Base-by-base conservation (phyloP, 2,329 filamentous ascomycete species). In the Colletotrichum salicis region DNA sequence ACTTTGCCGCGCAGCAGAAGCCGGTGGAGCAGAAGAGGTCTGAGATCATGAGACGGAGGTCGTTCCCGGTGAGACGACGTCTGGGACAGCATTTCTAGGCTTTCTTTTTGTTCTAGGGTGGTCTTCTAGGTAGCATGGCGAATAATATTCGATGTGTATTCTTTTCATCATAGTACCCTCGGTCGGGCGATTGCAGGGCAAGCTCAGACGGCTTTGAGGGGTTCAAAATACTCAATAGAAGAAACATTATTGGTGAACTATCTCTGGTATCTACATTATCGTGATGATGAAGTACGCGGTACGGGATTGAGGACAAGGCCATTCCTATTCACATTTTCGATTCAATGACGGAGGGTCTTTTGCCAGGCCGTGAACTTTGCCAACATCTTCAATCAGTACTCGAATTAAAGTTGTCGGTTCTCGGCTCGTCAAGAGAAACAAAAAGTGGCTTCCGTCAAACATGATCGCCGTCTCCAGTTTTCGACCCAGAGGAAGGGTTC, bases 111-210 rank as follows among this genome's bases (percentile, higher is more conserved):
- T 48, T 48, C 19, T 48, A 48, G 22, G 19, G 37, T 19, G 7
- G 22, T 22, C 13, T 24, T 64, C 52, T n/a, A 31, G 29, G 33
- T 54, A 68, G 69, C 69, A 71, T 71, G 69, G 69, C 69, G 64
- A 58, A 58, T 69, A 64, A 69, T 69, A 64, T 55, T 71, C 59
- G 45, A 71, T 55, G 45, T 64, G 54, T 71, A 59, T 71, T 60
- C 45, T 55, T 59, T 64, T 64, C 58, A 63, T 68, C 65, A 71
- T 69, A 45, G n/a, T 59, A 64, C 59, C 58, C 59, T 54, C 65
- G 45, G 54, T 58, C 54, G 59, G 69, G 59, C 45, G 54, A 52
- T 45, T 59, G 54, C 65, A 55, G 54, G 58, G 64, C 59, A 69
- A 64, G 58, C 41, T 55, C 19, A 45, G 57, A 54, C 64, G 45